Percentiles rank a stretch among this genome's conserved stretches.
Evolutionary conservation across 2,329 filamentous ascomycete species (phyloP).

Genomic region (Trichoderma simmonsii): DNA sequence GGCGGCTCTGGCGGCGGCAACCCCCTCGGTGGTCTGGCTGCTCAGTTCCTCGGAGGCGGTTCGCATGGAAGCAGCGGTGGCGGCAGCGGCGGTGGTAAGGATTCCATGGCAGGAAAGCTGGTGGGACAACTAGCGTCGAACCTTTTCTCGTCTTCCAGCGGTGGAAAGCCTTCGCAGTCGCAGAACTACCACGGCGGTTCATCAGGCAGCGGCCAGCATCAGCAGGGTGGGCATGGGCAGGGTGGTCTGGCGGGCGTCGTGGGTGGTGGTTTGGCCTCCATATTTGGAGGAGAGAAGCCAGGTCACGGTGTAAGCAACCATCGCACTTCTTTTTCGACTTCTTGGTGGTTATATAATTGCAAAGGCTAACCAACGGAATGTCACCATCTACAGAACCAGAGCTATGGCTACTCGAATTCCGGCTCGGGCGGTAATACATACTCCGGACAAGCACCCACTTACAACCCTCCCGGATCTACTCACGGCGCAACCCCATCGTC

Average conservation of each 20-base stretch:
- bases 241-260: constrained; percentile 53
- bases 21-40: constrained; percentile 46
- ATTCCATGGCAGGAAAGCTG: constrained; percentile 50
- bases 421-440: constrained; percentile 53
- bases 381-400: constrained; percentile 43
- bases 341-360: neutral
- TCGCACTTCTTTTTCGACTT: neutral
- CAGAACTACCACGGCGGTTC: constrained; percentile 51
- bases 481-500: constrained; percentile 22
- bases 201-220: constrained; percentile 36
- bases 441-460: constrained; percentile 57
- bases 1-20: constrained; percentile 37
- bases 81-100: constrained; percentile 37
- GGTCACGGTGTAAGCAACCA: constrained; percentile 31
- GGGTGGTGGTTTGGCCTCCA: constrained; percentile 50
- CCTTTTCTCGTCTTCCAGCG: constrained; percentile 43
- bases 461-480: constrained; percentile 34
- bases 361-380: constrained; percentile 17
- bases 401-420: constrained; percentile 61
- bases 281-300: constrained; percentile 47
- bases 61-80: constrained; percentile 31
- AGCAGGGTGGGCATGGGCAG: constrained; percentile 39
- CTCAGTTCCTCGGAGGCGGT: constrained; percentile 43
- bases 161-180: constrained; percentile 42
- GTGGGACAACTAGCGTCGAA: constrained; percentile 56